Conservation (phyloP, 176 grass and related monocot species). For the Saccharum spontaneum region DNA sequence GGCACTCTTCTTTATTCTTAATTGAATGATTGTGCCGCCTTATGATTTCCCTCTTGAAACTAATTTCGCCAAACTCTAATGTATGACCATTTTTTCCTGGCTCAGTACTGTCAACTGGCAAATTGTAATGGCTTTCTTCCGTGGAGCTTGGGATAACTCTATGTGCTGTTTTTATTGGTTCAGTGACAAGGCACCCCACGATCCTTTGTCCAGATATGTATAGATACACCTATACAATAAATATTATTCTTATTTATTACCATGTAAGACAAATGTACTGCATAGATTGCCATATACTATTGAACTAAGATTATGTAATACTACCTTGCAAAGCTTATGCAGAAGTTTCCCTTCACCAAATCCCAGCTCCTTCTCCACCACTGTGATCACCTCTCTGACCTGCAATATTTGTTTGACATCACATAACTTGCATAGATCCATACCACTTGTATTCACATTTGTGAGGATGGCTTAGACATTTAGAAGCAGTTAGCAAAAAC, state of each 20-base stretch:
- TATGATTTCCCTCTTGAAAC: slow-evolving; percentile 77
- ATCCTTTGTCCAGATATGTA: slow-evolving; percentile 81
- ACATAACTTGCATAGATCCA: neutral
- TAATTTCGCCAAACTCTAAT: slow-evolving; percentile 72
- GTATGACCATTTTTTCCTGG: slow-evolving; percentile 34
- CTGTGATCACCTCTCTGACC: slow-evolving; percentile 72
- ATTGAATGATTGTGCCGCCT: slow-evolving; percentile 30
- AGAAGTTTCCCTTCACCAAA: slow-evolving; percentile 70
- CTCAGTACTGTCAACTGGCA: slow-evolving; percentile 22
- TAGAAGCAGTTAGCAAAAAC: neutral
- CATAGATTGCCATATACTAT: neutral
- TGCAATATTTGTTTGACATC: slow-evolving; percentile 35
- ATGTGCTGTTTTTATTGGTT: slow-evolving; percentile 83
- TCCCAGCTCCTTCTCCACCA: slow-evolving; percentile 80
- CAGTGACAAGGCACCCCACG: slow-evolving; percentile 74
- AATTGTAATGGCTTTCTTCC: neutral
- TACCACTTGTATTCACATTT: neutral
- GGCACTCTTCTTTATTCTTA: slow-evolving; percentile 35
- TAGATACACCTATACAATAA: slow-evolving; percentile 69
- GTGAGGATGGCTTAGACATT: neutral
- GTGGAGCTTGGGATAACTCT: slow-evolving; percentile 57
- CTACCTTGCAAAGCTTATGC: slow-evolving; percentile 87
- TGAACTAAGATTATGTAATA: slow-evolving; percentile 2
- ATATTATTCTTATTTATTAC: neutral
- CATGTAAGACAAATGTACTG: neutral